Percentiles rank a stretch among this genome's conserved stretches.
Conservation (phyloP, 2,329 filamentous ascomycete genomes). For the Beauveria sp. region DNA sequence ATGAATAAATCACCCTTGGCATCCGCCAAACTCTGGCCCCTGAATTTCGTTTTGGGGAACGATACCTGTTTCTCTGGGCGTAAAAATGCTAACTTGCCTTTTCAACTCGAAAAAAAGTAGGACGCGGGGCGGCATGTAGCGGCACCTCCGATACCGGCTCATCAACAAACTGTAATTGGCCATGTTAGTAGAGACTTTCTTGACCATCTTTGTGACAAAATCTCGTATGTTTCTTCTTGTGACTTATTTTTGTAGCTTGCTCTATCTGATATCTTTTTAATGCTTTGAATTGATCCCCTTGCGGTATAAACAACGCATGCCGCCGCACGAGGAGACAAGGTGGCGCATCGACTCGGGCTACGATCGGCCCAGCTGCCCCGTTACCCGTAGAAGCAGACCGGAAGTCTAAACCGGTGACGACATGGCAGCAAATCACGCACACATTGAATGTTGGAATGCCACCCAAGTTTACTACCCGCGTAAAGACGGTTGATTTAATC, state of each 20-base stretch:
- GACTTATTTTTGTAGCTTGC: not conserved
- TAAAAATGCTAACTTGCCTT: not conserved
- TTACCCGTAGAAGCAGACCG: not conserved
- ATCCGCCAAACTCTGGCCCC: conserved; percentile 1
- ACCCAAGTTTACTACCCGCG: not conserved
- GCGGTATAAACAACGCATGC: not conserved
- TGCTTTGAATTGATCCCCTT: not conserved
- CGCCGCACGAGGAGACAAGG: not conserved
- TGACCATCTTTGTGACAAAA: not conserved
- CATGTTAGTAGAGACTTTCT: not conserved
- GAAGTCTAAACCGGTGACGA: not conserved
- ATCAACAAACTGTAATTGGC: not conserved
- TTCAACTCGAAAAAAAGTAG: not conserved
- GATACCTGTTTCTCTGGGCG: not conserved
- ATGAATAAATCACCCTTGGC: conserved; percentile 11
- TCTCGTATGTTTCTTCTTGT: no score
- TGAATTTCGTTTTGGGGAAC: not conserved
- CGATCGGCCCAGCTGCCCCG: not conserved
- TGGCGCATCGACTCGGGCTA: not conserved
- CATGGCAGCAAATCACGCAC: not conserved
- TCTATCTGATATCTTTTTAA: not conserved
- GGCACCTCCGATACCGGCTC: not conserved
- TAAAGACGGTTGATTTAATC: no score
- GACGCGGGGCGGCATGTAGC: not conserved
- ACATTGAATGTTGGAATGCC: not conserved